Evolutionary conservation across 2,329 filamentous ascomycete genomes (phyloP), one percentile per base, ranked within the genome.

Genomic region (Ophiostoma ips): DNA sequence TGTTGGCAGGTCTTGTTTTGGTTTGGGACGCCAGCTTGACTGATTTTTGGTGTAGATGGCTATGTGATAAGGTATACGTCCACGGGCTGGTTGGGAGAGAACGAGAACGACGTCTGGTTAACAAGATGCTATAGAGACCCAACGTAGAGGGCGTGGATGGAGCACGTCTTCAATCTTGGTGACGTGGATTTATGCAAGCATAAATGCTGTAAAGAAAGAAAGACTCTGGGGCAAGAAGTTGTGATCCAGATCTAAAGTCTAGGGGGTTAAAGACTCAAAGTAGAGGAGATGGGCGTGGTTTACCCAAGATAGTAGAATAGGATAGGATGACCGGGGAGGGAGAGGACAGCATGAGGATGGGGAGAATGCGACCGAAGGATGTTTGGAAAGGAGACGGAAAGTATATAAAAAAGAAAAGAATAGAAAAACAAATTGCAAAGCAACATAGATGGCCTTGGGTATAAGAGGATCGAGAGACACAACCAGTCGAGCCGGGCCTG

Each of bases 1-100:
- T 12, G 57, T 61, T 50, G 40, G 50, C 18, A 24, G 43, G 49
- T 40, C 44, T 40, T 6, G 40, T 12, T 31, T 53, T 50, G 1
- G 43, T 36, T 38, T 49, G 50, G 19, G 51, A 52, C 44, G 51
- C 51, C 51, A 52, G 51, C 43, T 37, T 52, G 43, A 38, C 43
- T 44, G 28, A 28, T 16, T 40, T n/a, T 33, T 31, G 16, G 28
- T 19, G 2, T 16, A 15, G 31, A n/a, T 16, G 37, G 11, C 33
- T 50, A 48, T 44, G 38, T 44, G 18, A 44, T 21, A 24, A 24
- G 18, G 33, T 18, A 30, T 21, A n/a, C n/a, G n/a, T n/a, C n/a
- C n/a, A n/a, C n/a, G n/a, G 15, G 28, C 12, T 19, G 13, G 37
- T n/a, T 19, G n/a, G 9, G 16, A 19, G 34, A 35, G 16, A n/a